Evolutionary conservation across 192 early-diverging fungal species (phyloP), one percentile per base, ranked within the genome.

Genomic region (Radiomyces spectabilis): DNA sequence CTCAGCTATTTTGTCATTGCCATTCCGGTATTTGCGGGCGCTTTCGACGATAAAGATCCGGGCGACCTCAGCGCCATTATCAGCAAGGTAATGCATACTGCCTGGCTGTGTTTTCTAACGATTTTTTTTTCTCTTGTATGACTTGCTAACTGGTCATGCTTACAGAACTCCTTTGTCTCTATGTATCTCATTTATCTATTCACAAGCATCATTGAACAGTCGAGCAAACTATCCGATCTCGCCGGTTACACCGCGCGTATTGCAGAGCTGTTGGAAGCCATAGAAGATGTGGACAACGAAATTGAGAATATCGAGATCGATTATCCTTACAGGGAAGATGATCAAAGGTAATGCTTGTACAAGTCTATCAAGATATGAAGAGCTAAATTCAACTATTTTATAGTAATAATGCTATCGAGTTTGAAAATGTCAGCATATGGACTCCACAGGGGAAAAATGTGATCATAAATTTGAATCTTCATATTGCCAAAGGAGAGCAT

Each of bases 181-280:
- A 75, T 95, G 68, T 95, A 93, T 42, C 69, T 95, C 22, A 85
- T 88, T 16, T 91, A 76, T 61, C 82, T 75, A 25, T 93, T 93
- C 60, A 82, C 83, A 0, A 51, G 61, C 5, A 72, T 93, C 22
- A 84, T 90, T 34, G 72, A 86, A 41, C 81, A 87, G 59, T 67
- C 84, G 1, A 75, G 77, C 32, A 76, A 73, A 55, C 56, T 90
- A 52, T 84, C 90, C 0, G 83, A 92, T 44, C 55, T 94, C 19
- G 85, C 87, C 19, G 92, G 94, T 5, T 93, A 90, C 47, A 80
- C 84, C 0, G 73, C 86, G 10, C 92, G 94, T 69, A 76, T 96
- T 4, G 80, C 68, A 12, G 84, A 92, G 62, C 66, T 96, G 21
- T 74, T 91, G 55, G 89, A 94, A 57, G 78, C 76, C 1, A 42